Percentiles rank a stretch among this genome's conserved stretches.
Evolutionary conservation across 2,329 filamentous ascomycete genomes (phyloP).

Genomic region (Penicillium sp.): DNA sequence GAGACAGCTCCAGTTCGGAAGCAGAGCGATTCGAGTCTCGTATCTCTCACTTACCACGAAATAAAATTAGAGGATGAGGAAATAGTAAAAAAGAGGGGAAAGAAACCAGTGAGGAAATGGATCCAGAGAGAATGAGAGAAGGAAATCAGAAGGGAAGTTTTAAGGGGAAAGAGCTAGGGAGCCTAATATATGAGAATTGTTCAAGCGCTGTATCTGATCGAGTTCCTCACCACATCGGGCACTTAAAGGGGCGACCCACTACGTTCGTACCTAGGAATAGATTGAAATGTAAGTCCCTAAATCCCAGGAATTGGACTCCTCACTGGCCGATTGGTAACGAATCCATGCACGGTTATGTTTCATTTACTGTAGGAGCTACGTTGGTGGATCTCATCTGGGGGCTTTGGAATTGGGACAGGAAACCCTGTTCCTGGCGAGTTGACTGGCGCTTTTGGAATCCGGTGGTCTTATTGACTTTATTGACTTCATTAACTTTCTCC

Average conservation of each 20-base stretch:
- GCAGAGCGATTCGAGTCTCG: neutral
- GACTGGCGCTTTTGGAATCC: too few relatives aligned
- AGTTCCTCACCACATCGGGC: slow-evolving; percentile 2
- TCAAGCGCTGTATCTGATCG: neutral
- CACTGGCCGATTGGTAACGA: slow-evolving; percentile 3
- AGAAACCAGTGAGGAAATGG: neutral
- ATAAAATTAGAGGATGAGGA: neutral
- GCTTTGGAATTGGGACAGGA: slow-evolving; percentile 3
- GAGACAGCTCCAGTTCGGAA: neutral
- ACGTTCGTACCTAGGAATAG: too few relatives aligned
- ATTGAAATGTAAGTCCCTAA: slow-evolving; percentile 1
- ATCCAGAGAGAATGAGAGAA: too few relatives aligned
- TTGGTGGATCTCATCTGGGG: slow-evolving; percentile 12
- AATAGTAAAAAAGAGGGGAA: too few relatives aligned
- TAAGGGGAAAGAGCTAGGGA: neutral
- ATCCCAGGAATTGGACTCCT: slow-evolving; percentile 1
- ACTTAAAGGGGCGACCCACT: slow-evolving; percentile 17
- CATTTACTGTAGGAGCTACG: slow-evolving; percentile 14
- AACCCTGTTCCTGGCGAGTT: too few relatives aligned
- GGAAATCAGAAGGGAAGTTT: neutral
- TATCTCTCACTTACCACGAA: neutral
- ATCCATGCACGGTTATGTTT: slow-evolving; percentile 13
- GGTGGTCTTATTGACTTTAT: too few relatives aligned
- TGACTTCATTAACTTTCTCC: neutral
- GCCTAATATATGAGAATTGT: neutral